Evolutionary conservation across 352 stramenopile genomes (phyloP).

Genomic region (Globisporangium sylvaticum): DNA sequence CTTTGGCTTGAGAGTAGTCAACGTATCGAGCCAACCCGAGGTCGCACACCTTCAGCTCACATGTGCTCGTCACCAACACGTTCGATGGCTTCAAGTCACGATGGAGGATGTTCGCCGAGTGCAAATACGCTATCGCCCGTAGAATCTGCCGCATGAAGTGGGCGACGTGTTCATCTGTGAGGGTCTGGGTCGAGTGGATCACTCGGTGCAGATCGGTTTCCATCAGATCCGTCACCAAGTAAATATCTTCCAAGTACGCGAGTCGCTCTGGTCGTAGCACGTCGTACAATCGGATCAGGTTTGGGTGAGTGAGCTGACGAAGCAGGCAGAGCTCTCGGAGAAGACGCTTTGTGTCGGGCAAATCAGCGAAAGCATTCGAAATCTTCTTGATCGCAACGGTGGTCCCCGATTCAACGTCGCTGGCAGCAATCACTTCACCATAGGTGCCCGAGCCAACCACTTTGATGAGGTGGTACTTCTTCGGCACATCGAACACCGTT

Average conservation of each 20-base stretch:
- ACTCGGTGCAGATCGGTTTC: constrained; percentile 90
- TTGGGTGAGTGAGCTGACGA: constrained; percentile 82
- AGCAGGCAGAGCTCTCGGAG: constrained; percentile 92
- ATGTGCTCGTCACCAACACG: constrained; percentile 96
- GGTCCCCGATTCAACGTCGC: constrained; percentile 68
- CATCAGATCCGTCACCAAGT: constrained; percentile 96
- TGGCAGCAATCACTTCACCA: constrained; percentile 77
- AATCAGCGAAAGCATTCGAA: constrained; percentile 70
- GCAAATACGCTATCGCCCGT: constrained; percentile 94
- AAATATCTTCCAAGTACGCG: constrained; percentile 95
- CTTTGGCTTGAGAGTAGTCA: constrained; percentile 53
- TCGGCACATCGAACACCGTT: constrained; percentile 71
- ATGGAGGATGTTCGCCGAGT: constrained; percentile 96
- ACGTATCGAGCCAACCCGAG: constrained; percentile 89
- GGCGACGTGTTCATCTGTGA: constrained; percentile 90
- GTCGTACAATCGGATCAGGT: constrained; percentile 93
- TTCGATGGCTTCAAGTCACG: constrained; percentile 95
- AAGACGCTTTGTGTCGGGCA: constrained; percentile 90
- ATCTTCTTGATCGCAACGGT: constrained; percentile 96
- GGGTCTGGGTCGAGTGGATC: constrained; percentile 88
- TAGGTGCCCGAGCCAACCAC: constrained; percentile 78
- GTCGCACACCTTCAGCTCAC: constrained; percentile 95
- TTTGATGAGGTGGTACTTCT: constrained; percentile 79
- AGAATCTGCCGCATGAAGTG: constrained; percentile 98
- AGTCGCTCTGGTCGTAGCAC: constrained; percentile 90